Base-by-base conservation (phyloP, 2,329 filamentous ascomycete genomes). In the Lachnellula subtilissima region DNA sequence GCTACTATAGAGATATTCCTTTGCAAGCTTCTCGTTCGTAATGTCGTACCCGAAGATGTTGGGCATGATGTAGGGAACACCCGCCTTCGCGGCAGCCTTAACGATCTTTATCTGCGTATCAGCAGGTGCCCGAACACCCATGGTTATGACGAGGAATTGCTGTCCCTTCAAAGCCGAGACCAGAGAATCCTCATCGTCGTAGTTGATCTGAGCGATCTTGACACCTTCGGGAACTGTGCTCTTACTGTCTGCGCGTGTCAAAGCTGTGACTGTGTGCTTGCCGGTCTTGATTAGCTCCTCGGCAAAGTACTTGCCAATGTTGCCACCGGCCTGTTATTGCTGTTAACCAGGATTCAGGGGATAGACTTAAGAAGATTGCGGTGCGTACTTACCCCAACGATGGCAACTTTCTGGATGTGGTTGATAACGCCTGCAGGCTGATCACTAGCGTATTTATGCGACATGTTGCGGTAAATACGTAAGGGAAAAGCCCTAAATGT, bases 71-170 rank as follows among this genome's bases (percentile, higher is more conserved):
- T 77, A 84, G 1, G 74, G 73, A 3, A 86, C 74, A 2, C 77
- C 76, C 0, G 82, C 81, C 28, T 75, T 75, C 4, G 75, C 77
- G 0, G 83, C 82, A 0, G 83, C 82, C 5, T 72, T 68, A 57
- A 84, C 69, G 19, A 85, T 71, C 57, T 78, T 78, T 50, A 63
- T 65, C 46, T 82, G 75, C 1, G 74, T 74, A 14, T 77, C 76
- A 0, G 56, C 67, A 0, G 78, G 72, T 0, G 78, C 79, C 0
- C 49, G 57, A 0, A 70, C 64, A 12, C 73, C 61, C 58, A 85
- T 65, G 8, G 81, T 82, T 48, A 85, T 83, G 60, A 84, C 72
- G 1, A 86, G 70, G 39, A 75, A 77, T 22, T 85, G 75, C 57
- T 85, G 80, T 55, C 72, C 80, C 32, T 71, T 65, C 2, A 86